These are phyloP conservation scores for Phylloporus sp. DNA, from an alignment of 768 basidiomycete genomes.

Conservation along the genomic window DNA sequence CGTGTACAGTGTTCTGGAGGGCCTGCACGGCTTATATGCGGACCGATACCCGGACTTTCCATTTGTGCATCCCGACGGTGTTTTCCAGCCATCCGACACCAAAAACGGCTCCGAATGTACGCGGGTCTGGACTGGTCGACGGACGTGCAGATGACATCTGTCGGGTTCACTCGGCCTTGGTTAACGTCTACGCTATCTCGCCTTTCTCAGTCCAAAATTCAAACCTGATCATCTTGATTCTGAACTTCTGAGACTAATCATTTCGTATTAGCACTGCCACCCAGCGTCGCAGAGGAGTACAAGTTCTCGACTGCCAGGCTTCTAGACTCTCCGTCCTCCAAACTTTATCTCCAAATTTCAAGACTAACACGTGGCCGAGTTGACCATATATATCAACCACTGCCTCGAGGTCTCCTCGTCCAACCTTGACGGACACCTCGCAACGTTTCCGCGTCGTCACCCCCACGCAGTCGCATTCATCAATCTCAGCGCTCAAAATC, in stretches of 20 bases:
- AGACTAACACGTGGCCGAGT: not conserved
- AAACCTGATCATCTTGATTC: too few species aligned
- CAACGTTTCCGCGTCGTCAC: slow-evolving; percentile 14
- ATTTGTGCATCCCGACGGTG: slow-evolving; percentile 6
- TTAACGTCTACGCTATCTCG: slow-evolving; percentile 8
- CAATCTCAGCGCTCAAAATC: slow-evolving; percentile 1
- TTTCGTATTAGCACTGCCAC: too few species aligned
- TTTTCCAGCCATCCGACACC: slow-evolving; percentile 7
- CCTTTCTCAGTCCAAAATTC: too few species aligned
- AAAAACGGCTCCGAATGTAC: slow-evolving; percentile 6
- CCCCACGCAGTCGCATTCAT: not conserved
- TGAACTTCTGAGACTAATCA: too few species aligned
- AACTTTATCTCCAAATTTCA: too few species aligned
- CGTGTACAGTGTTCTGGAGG: not conserved
- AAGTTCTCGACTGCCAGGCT: too few species aligned
- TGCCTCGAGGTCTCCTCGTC: slow-evolving; percentile 15
- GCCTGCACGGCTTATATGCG: slow-evolving; percentile 16
- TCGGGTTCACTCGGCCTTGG: slow-evolving; percentile 12
- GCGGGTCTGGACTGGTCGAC: not conserved
- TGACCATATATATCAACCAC: slow-evolving; percentile 8
- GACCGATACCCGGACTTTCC: slow-evolving; percentile 15
- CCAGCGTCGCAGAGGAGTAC: too few species aligned
- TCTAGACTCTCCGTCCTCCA: too few species aligned
- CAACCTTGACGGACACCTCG: slow-evolving; percentile 7
- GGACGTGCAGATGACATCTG: slow-evolving; percentile 8